Evolutionary conservation across 192 early-diverging fungal species (phyloP).

Genomic region (Dissophora ornata): DNA sequence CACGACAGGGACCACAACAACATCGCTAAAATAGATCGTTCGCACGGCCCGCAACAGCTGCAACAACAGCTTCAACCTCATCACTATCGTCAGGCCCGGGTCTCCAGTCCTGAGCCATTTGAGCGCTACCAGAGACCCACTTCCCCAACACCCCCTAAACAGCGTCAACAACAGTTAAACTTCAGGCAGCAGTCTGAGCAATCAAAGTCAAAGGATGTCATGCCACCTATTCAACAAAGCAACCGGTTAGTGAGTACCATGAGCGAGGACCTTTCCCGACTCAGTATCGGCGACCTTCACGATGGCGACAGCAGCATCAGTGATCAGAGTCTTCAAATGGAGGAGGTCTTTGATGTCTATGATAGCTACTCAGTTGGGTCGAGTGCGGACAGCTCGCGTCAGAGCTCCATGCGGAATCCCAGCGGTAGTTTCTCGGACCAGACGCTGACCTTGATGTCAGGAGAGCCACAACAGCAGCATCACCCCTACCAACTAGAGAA

Average conservation of each 20-base stretch:
- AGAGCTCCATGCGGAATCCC: background rate
- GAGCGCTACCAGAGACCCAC: background rate
- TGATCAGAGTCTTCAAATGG: conserved; percentile 37
- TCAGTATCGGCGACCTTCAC: conserved; percentile 27
- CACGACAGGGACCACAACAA: background rate
- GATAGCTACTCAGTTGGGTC: conserved; percentile 7
- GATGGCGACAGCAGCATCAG: conserved; percentile 23
- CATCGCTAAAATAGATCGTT: too few relatives aligned
- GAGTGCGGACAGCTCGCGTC: background rate
- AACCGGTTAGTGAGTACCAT: conserved; percentile 13
- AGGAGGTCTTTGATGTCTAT: conserved; percentile 36
- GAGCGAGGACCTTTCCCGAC: conserved; percentile 31
- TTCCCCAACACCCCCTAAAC: conserved; percentile 4
- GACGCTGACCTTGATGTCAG: too few relatives aligned
- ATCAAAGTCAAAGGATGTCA: background rate
- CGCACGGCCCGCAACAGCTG: background rate
- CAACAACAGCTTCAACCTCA: conserved; percentile 4
- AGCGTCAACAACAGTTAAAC: background rate
- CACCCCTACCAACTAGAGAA: conserved; percentile 10
- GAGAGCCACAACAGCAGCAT: conserved; percentile 13
- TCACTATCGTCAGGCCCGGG: background rate
- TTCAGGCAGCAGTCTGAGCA: conserved; percentile 8
- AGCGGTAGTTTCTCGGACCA: background rate
- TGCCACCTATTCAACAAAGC: background rate
- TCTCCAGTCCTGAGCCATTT: background rate